A percentile compares a stretch with the other conserved stretches of the same genome.
Evolutionary conservation across 768 basidiomycete genomes (phyloP).

Genomic region (Tylopilus plumbeoviolaceoides): DNA sequence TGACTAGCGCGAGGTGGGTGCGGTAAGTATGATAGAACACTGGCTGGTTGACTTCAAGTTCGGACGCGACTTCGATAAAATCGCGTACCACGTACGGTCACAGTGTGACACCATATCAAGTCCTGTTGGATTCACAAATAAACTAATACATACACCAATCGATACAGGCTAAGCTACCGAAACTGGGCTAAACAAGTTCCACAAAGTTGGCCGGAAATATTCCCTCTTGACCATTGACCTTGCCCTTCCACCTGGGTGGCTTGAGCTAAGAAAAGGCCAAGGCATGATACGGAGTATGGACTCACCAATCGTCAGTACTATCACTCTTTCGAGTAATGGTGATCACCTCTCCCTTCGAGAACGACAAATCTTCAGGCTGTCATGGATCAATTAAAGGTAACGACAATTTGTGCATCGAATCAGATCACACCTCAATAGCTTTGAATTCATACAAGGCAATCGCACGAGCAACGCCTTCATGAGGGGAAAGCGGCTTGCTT

Average conservation of each 20-base stretch:
- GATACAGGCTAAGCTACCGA: constrained; percentile 1
- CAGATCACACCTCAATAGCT: constrained; percentile 57
- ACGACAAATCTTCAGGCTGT: constrained; percentile 73
- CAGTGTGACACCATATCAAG: neutral
- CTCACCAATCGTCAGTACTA: constrained; percentile 71
- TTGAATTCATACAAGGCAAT: constrained; percentile 72
- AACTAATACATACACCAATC: neutral
- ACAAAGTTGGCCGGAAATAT: constrained; percentile 85
- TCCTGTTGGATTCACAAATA: neutral
- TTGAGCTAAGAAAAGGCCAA: neutral
- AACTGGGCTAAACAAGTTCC: constrained; percentile 44
- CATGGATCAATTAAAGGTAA: constrained; percentile 7
- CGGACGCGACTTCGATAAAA: neutral
- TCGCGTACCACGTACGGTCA: neutral
- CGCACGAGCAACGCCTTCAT: constrained; percentile 65
- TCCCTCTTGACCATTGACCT: constrained; percentile 52
- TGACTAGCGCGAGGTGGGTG: neutral
- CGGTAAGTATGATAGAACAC: neutral
- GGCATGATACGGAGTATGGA: constrained; percentile 5
- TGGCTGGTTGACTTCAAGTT: no score
- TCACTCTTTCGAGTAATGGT: constrained; percentile 63
- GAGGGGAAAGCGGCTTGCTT: constrained; percentile 42
- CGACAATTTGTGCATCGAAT: neutral
- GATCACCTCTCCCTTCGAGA: constrained; percentile 73
- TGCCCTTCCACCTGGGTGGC: constrained; percentile 71